Conservation (phyloP, 2,329 filamentous ascomycete species). For the Cladosporium sp. region DNA sequence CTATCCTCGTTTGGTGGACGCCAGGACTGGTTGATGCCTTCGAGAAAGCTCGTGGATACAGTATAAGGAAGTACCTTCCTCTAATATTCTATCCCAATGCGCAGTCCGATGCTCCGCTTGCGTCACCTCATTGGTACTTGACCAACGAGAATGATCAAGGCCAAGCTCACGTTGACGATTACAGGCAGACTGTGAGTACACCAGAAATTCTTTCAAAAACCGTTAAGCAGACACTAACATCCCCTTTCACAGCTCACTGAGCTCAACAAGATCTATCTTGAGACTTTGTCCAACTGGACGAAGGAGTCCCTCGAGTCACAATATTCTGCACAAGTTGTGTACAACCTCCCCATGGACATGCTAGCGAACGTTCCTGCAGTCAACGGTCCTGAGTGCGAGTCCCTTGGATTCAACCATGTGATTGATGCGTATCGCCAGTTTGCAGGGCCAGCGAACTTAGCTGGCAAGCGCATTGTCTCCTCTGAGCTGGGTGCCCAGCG, state of each 20-base stretch:
- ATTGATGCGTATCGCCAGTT: slow-evolving; percentile 34
- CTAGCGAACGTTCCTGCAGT: slow-evolving; percentile 27
- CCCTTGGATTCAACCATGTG: slow-evolving; percentile 30
- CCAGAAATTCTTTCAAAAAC: neutral
- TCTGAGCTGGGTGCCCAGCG: slow-evolving; percentile 32
- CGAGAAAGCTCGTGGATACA: slow-evolving; percentile 24
- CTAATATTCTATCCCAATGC: slow-evolving; percentile 25
- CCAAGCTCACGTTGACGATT: slow-evolving; percentile 26
- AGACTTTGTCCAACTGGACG: slow-evolving; percentile 26
- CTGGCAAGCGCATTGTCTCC: slow-evolving; percentile 30
- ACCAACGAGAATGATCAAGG: slow-evolving; percentile 23
- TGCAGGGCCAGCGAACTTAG: slow-evolving; percentile 30
- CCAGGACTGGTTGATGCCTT: slow-evolving; percentile 25
- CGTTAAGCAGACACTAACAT: neutral
- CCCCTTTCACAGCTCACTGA: slow-evolving; percentile 10
- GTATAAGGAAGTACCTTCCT: slow-evolving; percentile 29
- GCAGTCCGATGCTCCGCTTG: slow-evolving; percentile 19
- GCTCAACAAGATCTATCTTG: slow-evolving; percentile 30
- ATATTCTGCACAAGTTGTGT: slow-evolving; percentile 31
- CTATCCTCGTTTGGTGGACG: slow-evolving; percentile 25
- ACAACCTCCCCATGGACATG: slow-evolving; percentile 35
- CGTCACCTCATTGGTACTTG: slow-evolving; percentile 20
- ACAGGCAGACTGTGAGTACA: slow-evolving; percentile 25
- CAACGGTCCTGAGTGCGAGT: slow-evolving; percentile 34
- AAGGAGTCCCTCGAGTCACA: slow-evolving; percentile 21